Evolutionary conservation across 495 filamentous ascomycete genomes (phyloP), one percentile per base, ranked within the genome.

Genomic region (Aspergillus bridgeri): DNA sequence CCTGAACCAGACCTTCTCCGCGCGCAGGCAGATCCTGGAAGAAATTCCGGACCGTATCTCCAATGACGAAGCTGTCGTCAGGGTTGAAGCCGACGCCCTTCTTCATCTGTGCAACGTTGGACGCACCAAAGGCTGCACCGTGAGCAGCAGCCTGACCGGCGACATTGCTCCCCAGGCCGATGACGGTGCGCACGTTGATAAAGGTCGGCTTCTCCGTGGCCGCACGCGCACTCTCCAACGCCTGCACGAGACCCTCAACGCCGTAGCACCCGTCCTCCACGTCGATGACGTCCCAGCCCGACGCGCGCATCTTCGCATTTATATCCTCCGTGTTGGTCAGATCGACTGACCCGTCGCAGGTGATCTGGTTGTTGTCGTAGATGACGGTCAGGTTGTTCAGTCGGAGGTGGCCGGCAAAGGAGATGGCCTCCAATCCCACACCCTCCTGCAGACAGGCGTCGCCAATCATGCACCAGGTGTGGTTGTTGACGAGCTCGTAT

Each of bases 401-500:
- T 48, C 73, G 72, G 62, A 73, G 77, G 60, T 83, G 78, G 6
- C 82, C 83, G 2, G 82, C 83, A 13, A 82, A 71, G 1, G 76
- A 77, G 38, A 84, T 77, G 0, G 82, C 80, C 60, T 86, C 83
- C 6, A 82, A 70, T 2, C 62, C 83, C n/a, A 86, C 81, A 42
- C 82, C 83, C 57, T 86, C 83, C 62, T 81, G 78, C 55, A 84
- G 60, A 60, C 82, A 86, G 0, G 78, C 83, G 65, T 86, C 83
- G 17, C 83, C 81, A 51, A 79, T 70, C 71, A 84, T 83, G 54
- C 80, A 83, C 73, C 74, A 86, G 2, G 74, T 81, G 38, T 72
- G 73, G 58, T 80, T 81, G 15, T 65, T 61, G 2, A 85, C 75
- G 17, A 86, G 54, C 1, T 76, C 70, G 48, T 71, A 82, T 0